These are phyloP conservation scores for Globisporangium megalacanthum DNA, from an alignment of 352 stramenopile genomes.

Conservation along the genomic window DNA sequence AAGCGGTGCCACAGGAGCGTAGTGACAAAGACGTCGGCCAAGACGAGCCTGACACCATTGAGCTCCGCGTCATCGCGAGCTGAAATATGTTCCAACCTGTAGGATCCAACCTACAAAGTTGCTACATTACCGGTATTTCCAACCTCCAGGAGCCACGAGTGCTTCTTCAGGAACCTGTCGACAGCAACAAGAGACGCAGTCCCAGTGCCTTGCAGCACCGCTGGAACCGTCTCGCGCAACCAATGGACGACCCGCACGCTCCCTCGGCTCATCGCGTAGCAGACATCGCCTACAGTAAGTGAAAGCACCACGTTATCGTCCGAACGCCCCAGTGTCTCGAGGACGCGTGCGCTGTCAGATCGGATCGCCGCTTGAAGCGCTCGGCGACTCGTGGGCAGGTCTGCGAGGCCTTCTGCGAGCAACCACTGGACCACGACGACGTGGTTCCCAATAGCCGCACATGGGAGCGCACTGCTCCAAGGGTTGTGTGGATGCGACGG, in stretches of 20 bases:
- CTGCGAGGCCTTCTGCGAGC: neutral
- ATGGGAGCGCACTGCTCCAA: neutral
- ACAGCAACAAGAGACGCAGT: too few species aligned
- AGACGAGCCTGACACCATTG: neutral
- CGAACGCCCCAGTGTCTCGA: neutral
- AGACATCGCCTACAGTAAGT: neutral
- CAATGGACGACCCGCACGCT: neutral
- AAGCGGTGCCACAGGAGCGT: neutral
- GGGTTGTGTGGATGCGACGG: neutral
- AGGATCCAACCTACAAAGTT: neutral
- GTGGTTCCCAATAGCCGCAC: neutral
- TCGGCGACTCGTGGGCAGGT: neutral
- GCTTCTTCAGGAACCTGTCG: too few species aligned
- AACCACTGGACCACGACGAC: neutral
- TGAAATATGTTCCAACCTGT: neutral
- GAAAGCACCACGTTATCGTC: neutral
- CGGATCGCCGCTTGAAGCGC: neutral
- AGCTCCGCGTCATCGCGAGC: constrained; percentile 6
- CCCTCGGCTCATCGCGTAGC: neutral
- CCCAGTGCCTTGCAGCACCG: too few species aligned
- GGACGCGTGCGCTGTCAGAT: neutral
- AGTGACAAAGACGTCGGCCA: neutral
- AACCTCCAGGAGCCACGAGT: too few species aligned
- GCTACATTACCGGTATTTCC: neutral
- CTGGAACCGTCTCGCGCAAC: neutral